Base-by-base conservation (phyloP, 805 yeast species). In the Saccharomycopsis sp. region DNA sequence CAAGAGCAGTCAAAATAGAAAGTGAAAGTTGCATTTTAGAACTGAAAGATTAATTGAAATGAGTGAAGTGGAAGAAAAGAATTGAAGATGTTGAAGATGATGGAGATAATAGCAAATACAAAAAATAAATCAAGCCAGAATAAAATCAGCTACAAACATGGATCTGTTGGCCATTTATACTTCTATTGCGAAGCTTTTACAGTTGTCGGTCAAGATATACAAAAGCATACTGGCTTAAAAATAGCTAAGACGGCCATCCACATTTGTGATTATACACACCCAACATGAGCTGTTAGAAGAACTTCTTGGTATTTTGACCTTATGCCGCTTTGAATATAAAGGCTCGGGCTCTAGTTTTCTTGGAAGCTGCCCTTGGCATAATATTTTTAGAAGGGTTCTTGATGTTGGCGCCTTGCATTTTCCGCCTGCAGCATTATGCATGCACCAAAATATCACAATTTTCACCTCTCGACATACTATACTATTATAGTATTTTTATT, bases 1-100 rank as follows among this genome's bases (percentile, higher is more conserved):
- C 74, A 41, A 76, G 69, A 3, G 69, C 61, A 51, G 77, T 70
- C 12, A 74, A 61, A 22, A 68, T 52, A 53, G 67, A 52, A n/a
- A 34, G 29, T 2, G 70, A 62, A 34, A 64, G 55, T 64, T 64
- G 64, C 67, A 64, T 64, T 47, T 17, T 54, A 8, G 19, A 55
- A 20, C 12, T 29, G 38, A 29, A 29, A 29, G 12, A 29, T 29
- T 5, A 29, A 12, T 29, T 12, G 38, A 29, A 29, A 29, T 29
- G n/a, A n/a, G n/a, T 29, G 38, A 12, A 12, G 9, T 29, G 38
- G 12, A 29, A 29, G 38, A 12, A 29, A 29, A 29, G 38, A 29
- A 29, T 29, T 29, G 38, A 29, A 29, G 38, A n/a, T 29, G 38
- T 29, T 29, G 12, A 29, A 7, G 12, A 29, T 29, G 38, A 29